These are phyloP conservation scores for Asparagopsis taxiformis DNA, from an alignment of 31 red algal species.

Conservation along the genomic window DNA sequence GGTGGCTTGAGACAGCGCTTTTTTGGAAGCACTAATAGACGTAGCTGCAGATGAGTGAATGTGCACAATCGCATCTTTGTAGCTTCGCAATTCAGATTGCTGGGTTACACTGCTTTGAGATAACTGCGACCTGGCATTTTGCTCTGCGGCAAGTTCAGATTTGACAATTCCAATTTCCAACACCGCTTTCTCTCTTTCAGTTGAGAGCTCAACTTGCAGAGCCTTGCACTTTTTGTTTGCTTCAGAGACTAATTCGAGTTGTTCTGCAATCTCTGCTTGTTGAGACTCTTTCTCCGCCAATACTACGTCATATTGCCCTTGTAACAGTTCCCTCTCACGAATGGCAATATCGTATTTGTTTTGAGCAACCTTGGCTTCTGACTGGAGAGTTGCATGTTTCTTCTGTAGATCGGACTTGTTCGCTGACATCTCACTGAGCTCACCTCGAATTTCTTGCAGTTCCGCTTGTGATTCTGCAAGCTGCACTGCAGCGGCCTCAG, in stretches of 20 bases:
- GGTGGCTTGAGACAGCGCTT: no score
- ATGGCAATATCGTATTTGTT: slow-evolving; percentile 10
- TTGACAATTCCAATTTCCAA: slow-evolving; percentile 26
- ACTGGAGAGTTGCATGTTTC: slow-evolving; percentile 2
- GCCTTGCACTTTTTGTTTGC: slow-evolving; percentile 1
- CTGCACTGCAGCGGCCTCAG: slow-evolving; percentile 6
- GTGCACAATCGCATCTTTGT: slow-evolving; percentile 1
- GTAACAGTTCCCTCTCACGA: slow-evolving; percentile 20
- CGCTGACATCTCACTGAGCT: slow-evolving; percentile 20
- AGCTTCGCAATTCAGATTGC: neutral
- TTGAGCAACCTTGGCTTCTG: slow-evolving; percentile 6
- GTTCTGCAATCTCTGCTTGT: slow-evolving; percentile 5
- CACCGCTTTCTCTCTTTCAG: slow-evolving; percentile 21
- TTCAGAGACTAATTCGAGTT: neutral
- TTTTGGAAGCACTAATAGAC: no score
- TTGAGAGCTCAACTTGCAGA: slow-evolving; percentile 23
- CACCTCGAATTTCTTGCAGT: slow-evolving; percentile 6
- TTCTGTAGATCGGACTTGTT: slow-evolving; percentile 28
- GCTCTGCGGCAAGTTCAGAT: slow-evolving; percentile 35
- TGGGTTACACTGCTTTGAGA: neutral
- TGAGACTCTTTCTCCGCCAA: slow-evolving; percentile 21
- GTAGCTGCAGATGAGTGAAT: no score
- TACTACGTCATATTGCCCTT: slow-evolving; percentile 6
- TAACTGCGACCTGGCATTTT: slow-evolving; percentile 27
- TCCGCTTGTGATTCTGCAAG: slow-evolving; percentile 3